Conservation (phyloP, 129 eudicot genomes). For the carrot (Daucus carota) region DNA sequence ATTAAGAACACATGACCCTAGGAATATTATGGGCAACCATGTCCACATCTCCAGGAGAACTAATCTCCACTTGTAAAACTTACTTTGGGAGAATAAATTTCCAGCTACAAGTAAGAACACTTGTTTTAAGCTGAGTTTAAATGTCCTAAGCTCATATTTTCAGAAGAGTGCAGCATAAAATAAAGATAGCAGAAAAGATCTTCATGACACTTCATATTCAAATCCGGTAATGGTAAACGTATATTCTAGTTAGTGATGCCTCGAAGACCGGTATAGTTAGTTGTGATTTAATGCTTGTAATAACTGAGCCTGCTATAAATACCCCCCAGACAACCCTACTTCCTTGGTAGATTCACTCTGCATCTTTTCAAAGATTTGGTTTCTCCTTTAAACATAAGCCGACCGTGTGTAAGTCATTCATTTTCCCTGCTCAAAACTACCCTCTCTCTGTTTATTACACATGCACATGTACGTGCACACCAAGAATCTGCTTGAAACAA, state of each 20-base stretch:
- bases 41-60: too few species aligned
- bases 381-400: background rate
- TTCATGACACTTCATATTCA: background rate
- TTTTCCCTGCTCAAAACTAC: too few species aligned
- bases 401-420: background rate
- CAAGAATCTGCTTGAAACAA: background rate
- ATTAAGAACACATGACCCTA: too few species aligned
- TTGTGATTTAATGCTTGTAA: background rate
- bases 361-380: background rate
- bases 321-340: background rate
- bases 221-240: background rate
- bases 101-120: too few species aligned
- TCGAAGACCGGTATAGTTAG: background rate
- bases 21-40: too few species aligned
- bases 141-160: too few species aligned
- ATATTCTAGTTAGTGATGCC: background rate
- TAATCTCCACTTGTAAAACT: too few species aligned
- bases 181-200: background rate
- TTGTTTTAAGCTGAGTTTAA: too few species aligned
- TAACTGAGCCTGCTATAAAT: slow-evolving; percentile 1
- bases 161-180: background rate
- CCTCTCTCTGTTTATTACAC: background rate
- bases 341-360: background rate
- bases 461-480: too few species aligned
- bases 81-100: too few species aligned